A percentile compares a stretch with the other conserved stretches of the same genome.
Conservation (phyloP, 129 eudicot genomes). For the Helianthus tuberosus region DNA sequence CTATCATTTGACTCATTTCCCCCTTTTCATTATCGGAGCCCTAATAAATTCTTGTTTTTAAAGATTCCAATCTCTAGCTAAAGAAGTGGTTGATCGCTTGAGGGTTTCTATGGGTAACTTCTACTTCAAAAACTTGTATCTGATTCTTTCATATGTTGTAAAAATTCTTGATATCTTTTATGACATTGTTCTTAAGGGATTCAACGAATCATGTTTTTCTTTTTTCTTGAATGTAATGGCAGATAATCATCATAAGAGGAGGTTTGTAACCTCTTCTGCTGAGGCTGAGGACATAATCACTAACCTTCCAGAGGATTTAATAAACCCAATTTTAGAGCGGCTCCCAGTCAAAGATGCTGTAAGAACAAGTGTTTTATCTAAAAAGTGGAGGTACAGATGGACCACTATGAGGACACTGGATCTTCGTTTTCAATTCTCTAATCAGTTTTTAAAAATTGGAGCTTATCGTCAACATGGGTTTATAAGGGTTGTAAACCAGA, state of each 20-base stretch:
- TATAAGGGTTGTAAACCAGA: conserved; percentile 12
- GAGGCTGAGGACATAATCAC: conserved; percentile 5
- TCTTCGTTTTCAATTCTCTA: background rate
- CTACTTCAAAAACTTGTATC: no score
- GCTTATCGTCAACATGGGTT: background rate
- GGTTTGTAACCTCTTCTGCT: background rate
- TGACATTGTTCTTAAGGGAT: no score
- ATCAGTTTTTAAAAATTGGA: background rate
- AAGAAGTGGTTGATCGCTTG: no score
- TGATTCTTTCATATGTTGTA: no score
- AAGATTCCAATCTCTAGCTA: no score
- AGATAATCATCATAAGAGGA: background rate
- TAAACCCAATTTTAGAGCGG: conserved; percentile 13
- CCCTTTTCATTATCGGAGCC: no score
- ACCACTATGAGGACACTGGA: conserved; percentile 1
- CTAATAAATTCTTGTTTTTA: no score
- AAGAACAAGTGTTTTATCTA: conserved; percentile 11
- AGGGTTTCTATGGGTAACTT: no score
- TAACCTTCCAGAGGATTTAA: conserved; percentile 23
- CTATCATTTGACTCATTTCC: no score
- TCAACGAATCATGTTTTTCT: no score
- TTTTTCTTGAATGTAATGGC: background rate
- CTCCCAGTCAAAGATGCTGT: conserved; percentile 26
- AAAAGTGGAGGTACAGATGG: conserved; percentile 23
- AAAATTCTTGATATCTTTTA: no score